phyloP scores from a whole-genome alignment of 306 rosid species.

The Glycine tomentella region DNA sequence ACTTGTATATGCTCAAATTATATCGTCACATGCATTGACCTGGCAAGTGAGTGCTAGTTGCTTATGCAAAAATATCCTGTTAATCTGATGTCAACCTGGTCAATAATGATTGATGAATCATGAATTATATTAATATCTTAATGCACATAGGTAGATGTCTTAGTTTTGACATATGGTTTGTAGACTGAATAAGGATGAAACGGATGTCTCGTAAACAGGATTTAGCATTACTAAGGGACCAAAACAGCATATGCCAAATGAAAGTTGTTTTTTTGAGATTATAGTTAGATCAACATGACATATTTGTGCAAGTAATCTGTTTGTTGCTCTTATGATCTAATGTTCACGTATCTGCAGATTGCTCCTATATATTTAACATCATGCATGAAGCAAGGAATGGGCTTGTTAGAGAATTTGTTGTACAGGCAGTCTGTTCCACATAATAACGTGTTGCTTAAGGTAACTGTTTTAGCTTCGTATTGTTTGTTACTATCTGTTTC shows the following conservation, averaged over 20 bases:
- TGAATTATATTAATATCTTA: slow-evolving; percentile 10
- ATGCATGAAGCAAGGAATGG: slow-evolving; percentile 93
- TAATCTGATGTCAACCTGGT: slow-evolving; percentile 37
- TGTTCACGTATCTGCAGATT: slow-evolving; percentile 66
- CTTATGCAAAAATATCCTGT: slow-evolving; percentile 23
- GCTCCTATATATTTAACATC: slow-evolving; percentile 97
- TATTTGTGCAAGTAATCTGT: slow-evolving; percentile 35
- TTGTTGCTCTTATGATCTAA: slow-evolving; percentile 44
- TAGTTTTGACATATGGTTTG: slow-evolving; percentile 28
- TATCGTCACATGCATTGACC: slow-evolving; percentile 85
- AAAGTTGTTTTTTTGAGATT: background rate
- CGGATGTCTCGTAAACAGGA: background rate
- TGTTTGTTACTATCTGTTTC: slow-evolving; percentile 38
- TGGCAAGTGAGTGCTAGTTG: slow-evolving; percentile 84
- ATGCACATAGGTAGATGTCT: background rate
- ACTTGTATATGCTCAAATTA: slow-evolving; percentile 91
- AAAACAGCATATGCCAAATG: background rate
- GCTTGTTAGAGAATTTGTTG: slow-evolving; percentile 79
- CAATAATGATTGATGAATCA: slow-evolving; percentile 28
- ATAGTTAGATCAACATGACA: slow-evolving; percentile 10
- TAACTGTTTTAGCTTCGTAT: slow-evolving; percentile 43
- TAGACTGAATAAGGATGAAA: slow-evolving; percentile 32
- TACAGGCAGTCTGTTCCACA: slow-evolving; percentile 78
- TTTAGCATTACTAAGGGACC: slow-evolving; percentile 15
- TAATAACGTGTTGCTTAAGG: slow-evolving; percentile 81